phyloP scores from a whole-genome alignment of 495 filamentous ascomycete species.

The Mytilinidion resinicola region DNA sequence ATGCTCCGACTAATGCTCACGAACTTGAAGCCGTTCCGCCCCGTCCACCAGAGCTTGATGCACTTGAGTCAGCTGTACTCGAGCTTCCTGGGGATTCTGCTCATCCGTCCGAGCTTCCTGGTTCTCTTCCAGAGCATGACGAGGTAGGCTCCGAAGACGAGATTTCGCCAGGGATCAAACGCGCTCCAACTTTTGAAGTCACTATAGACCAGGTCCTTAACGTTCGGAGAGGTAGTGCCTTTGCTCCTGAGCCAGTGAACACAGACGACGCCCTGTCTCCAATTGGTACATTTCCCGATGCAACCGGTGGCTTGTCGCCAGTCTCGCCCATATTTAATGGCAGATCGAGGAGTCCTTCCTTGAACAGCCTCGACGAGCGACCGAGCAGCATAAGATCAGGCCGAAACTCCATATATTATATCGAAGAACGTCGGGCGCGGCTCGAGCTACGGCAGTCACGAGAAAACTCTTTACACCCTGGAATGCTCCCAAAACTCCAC shows the following conservation, averaged over 20 bases:
- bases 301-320: conserved; percentile 15
- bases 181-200: conserved; percentile 14
- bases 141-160: not conserved
- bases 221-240: conserved; percentile 27
- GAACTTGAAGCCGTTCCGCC: conserved; percentile 27
- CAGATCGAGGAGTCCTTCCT: not conserved
- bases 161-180: conserved; percentile 10
- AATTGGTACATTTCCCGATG: conserved; percentile 8
- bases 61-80: conserved; percentile 37
- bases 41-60: conserved; percentile 39
- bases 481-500: conserved; percentile 50
- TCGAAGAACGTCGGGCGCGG: conserved; percentile 17
- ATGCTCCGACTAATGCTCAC: conserved; percentile 16
- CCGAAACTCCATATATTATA: conserved; percentile 15
- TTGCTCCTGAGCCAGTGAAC: conserved; percentile 26
- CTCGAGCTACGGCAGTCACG: conserved; percentile 20
- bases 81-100: conserved; percentile 41
- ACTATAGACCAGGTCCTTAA: conserved; percentile 2
- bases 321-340: not conserved
- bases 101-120: conserved; percentile 22
- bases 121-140: not conserved
- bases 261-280: not conserved
- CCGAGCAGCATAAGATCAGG: not conserved
- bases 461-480: conserved; percentile 45
- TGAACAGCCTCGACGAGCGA: not conserved